Evolutionary conservation across 2,329 filamentous ascomycete genomes (phyloP), one percentile per base, ranked within the genome.

Genomic region (Byssoonygena ceratinophila): DNA sequence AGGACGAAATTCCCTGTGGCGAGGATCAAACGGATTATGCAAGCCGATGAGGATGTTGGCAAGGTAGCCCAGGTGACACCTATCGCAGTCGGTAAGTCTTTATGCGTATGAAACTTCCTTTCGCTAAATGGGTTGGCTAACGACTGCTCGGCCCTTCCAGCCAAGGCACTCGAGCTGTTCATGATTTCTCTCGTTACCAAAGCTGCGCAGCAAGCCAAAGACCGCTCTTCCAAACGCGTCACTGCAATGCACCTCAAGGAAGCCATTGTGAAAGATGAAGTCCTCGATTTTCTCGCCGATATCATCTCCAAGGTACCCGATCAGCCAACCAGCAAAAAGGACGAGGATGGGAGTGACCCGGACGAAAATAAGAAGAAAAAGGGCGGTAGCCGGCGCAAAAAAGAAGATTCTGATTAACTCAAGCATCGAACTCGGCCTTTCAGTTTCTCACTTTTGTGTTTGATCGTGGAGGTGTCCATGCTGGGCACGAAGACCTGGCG

Each of bases 1-100:
- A 87, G 82, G 69, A 97, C 91, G 31, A 96, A 96, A 64, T 98
- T 98, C 64, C 92, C 92, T 1, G 94, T 94, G 29, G 92, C 92
- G 12, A 80, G 92, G 57, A 98, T 98, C 74, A 98, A 98, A 76
- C 83, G 92, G 48, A 97, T 98, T 63, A 97, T 98, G 92, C 92
- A 98, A 71, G 91, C 91, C 9, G 92, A 98, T 64, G 92, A 98
- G 65, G 92, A 98, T 67, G 90, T 98, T 0, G 92, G 92, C 57
- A 98, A 98, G 72, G 92, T 98, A 8, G 90, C 92, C 3, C 92
- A 98, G 70, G 92, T 97, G 56, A 96, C 92, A 0, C 91, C 91
- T 14, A 94, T 95, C 53, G 92, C 91, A 23, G 91, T 97, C 41
- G 82, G 80, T 81, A 76, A 64, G 79, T 68, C 11, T 59, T 23